These are phyloP conservation scores for Torulaspora microellipsoides DNA, from an alignment of 805 yeast species.

Conservation along the genomic window DNA sequence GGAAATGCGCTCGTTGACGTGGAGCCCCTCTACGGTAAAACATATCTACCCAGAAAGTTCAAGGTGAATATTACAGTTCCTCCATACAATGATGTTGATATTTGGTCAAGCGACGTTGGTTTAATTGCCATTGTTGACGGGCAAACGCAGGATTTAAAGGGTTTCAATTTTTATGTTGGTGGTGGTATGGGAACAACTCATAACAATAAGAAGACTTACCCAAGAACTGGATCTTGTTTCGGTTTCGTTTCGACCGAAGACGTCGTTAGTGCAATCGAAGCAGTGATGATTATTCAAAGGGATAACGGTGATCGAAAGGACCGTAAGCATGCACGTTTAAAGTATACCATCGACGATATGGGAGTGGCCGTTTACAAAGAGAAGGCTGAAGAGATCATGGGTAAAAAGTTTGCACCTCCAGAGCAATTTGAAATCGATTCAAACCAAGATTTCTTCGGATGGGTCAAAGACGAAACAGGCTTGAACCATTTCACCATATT, in stretches of 20 bases:
- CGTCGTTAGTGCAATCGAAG: constrained; percentile 76
- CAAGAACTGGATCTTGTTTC: constrained; percentile 84
- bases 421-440: constrained; percentile 74
- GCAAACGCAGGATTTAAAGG: constrained; percentile 54
- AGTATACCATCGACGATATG: constrained; percentile 92
- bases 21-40: constrained; percentile 85
- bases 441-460: constrained; percentile 88
- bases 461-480: constrained; percentile 84
- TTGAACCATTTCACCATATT: constrained; percentile 88
- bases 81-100: constrained; percentile 95
- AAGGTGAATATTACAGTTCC: constrained; percentile 93
- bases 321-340: constrained; percentile 96
- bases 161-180: constrained; percentile 87
- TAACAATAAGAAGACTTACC: constrained; percentile 93
- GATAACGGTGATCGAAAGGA: constrained; percentile 92
- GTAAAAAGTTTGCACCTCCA: constrained; percentile 65
- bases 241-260: constrained; percentile 71
- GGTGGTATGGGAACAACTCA: constrained; percentile 99
- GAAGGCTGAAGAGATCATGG: constrained; percentile 81
- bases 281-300: constrained; percentile 89
- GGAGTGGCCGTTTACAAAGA: constrained; percentile 79
- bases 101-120: constrained; percentile 93
- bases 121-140: constrained; percentile 78
- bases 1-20: constrained; percentile 77
- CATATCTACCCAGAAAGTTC: constrained; percentile 92